phyloP scores from a whole-genome alignment of 2,329 filamentous ascomycete genomes.

The Dactylellina drechsleri region DNA sequence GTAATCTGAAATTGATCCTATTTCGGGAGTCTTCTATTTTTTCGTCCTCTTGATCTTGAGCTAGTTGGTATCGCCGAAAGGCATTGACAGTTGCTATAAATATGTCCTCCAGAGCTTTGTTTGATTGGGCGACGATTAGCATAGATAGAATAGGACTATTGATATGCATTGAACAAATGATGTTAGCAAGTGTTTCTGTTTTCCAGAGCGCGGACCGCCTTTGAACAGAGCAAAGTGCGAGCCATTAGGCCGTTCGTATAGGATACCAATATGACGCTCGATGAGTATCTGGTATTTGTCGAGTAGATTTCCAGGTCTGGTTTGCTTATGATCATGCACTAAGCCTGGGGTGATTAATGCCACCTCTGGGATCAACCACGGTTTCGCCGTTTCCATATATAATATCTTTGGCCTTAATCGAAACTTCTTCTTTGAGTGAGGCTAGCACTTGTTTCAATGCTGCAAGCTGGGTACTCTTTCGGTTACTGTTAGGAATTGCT shows the following conservation, averaged over 20 bases:
- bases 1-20: background rate
- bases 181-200: background rate
- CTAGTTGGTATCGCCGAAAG: background rate
- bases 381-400: background rate
- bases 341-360: background rate
- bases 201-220: background rate
- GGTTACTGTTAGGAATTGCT: background rate
- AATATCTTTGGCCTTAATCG: background rate
- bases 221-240: background rate
- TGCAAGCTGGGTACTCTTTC: background rate
- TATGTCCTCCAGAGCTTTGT: background rate
- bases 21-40: no score
- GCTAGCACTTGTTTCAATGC: background rate
- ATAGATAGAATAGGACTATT: background rate
- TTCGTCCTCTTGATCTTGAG: no score
- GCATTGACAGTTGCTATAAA: background rate
- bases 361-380: background rate
- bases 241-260: background rate
- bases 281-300: no score
- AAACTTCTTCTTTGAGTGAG: background rate
- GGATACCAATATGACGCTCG: no score
- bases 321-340: no score
- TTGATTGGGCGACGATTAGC: background rate
- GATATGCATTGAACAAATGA: background rate
- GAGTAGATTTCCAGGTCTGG: no score